Percentiles rank a stretch among this genome's conserved stretches.
These are phyloP conservation scores for Sphaerulina vaccinii DNA, from an alignment of 2,329 filamentous ascomycete species.

Conservation along the genomic window DNA sequence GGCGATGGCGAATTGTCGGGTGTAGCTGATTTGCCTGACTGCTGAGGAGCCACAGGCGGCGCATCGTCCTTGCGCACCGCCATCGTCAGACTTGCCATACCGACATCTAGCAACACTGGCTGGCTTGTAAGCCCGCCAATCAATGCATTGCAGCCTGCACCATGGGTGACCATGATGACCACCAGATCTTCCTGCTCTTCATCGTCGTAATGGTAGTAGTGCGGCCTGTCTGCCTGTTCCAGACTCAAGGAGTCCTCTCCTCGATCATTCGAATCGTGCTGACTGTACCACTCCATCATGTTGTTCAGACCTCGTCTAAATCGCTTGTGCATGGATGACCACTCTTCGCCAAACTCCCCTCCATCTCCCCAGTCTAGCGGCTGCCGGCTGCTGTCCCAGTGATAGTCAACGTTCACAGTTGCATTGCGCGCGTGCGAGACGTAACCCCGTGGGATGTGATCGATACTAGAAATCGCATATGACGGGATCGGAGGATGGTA, in stretches of 20 bases:
- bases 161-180: slow-evolving; percentile 86
- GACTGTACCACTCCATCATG: slow-evolving; percentile 78
- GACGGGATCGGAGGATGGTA: slow-evolving; percentile 77
- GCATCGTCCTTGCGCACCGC: slow-evolving; percentile 61
- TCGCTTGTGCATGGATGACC: slow-evolving; percentile 90
- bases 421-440: slow-evolving; percentile 86
- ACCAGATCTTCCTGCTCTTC: slow-evolving; percentile 72
- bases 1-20: slow-evolving; percentile 13
- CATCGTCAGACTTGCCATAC: slow-evolving; percentile 87
- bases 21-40: slow-evolving; percentile 1
- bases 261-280: slow-evolving; percentile 40
- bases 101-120: slow-evolving; percentile 85
- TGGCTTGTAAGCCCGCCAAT: slow-evolving; percentile 90
- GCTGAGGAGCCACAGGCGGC: slow-evolving; percentile 11
- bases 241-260: slow-evolving; percentile 38
- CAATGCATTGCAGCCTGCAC: slow-evolving; percentile 91
- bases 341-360: slow-evolving; percentile 87
- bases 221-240: slow-evolving; percentile 36
- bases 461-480: slow-evolving; percentile 77
- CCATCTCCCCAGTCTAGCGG: slow-evolving; percentile 83
- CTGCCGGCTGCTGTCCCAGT: slow-evolving; percentile 88
- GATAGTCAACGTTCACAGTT: slow-evolving; percentile 83
- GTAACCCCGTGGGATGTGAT: slow-evolving; percentile 82
- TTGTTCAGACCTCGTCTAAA: slow-evolving; percentile 77
- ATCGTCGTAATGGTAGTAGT: slow-evolving; percentile 46